These are phyloP conservation scores for Hanseniaspora lachancei DNA, from an alignment of 805 yeast species.

Conservation along the genomic window DNA sequence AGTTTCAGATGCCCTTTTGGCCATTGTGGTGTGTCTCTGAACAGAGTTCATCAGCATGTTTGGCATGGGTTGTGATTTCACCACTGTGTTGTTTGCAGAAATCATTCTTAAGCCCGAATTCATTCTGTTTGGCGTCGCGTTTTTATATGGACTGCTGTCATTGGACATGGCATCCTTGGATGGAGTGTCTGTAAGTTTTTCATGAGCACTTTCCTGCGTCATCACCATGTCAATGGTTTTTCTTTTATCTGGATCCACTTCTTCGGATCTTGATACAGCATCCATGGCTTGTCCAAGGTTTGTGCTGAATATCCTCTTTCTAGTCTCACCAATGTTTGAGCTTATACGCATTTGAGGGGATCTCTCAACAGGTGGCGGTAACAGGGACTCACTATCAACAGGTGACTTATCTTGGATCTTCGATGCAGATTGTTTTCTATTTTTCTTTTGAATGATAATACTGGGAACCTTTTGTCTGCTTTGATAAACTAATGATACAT, in stretches of 20 bases:
- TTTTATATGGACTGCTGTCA: conserved; percentile 1
- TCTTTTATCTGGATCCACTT: conserved; percentile 29
- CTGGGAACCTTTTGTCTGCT: conserved; percentile 14
- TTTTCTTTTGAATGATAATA: conserved; percentile 22
- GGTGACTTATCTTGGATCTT: conserved; percentile 18
- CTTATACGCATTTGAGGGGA: conserved; percentile 30
- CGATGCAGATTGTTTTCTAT: conserved; percentile 12
- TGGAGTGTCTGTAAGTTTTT: background rate
- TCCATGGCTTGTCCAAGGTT: conserved; percentile 23
- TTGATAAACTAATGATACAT: conserved; percentile 6
- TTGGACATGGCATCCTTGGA: background rate
- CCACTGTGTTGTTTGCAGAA: conserved; percentile 19
- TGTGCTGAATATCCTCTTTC: conserved; percentile 22
- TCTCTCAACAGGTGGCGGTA: conserved; percentile 30
- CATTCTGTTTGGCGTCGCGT: conserved; percentile 19
- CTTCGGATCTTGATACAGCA: conserved; percentile 28
- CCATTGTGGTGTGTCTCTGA: conserved; percentile 19
- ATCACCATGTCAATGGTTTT: conserved; percentile 27
- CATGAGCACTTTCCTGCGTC: background rate
- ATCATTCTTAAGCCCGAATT: conserved; percentile 24
- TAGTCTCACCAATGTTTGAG: conserved; percentile 23
- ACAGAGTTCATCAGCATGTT: conserved; percentile 20
- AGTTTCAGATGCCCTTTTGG: conserved; percentile 17
- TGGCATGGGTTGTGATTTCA: conserved; percentile 15
- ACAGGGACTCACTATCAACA: conserved; percentile 19